Evolutionary conservation across 192 early-diverging fungal genomes (phyloP).

Genomic region (Ramicandelaber brevisporus): DNA sequence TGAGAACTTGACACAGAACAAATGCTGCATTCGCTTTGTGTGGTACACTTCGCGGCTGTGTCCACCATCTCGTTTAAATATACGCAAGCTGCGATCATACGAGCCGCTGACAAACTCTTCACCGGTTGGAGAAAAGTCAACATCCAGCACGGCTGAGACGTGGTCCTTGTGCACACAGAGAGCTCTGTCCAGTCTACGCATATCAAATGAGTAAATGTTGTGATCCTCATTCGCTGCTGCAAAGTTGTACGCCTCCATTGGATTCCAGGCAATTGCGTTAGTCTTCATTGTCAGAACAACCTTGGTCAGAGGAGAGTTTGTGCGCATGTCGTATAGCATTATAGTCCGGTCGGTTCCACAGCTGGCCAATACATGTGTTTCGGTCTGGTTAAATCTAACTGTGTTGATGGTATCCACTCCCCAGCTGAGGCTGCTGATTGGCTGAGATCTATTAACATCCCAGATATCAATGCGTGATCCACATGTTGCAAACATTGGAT

Average conservation of each 20-base stretch:
- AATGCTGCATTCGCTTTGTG: constrained; percentile 93
- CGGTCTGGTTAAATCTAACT: constrained; percentile 92
- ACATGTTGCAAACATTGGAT: constrained; percentile 71
- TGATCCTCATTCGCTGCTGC: constrained; percentile 91
- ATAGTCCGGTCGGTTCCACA: constrained; percentile 86
- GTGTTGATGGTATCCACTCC: constrained; percentile 85
- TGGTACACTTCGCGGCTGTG: constrained; percentile 86
- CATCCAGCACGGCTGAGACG: constrained; percentile 87
- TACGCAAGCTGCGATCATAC: constrained; percentile 82
- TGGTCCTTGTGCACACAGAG: constrained; percentile 82
- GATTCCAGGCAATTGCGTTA: constrained; percentile 97
- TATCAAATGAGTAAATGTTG: constrained; percentile 92
- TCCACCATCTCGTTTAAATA: constrained; percentile 56
- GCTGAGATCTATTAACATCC: constrained; percentile 69
- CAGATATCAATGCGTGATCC: constrained; percentile 72
- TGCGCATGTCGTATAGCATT: constrained; percentile 82
- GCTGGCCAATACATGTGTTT: constrained; percentile 76
- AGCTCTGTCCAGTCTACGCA: constrained; percentile 77
- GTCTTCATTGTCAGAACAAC: constrained; percentile 58
- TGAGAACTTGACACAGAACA: constrained; percentile 76
- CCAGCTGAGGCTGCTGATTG: constrained; percentile 65
- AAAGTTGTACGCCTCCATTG: constrained; percentile 96
- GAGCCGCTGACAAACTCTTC: constrained; percentile 83
- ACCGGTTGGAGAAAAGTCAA: constrained; percentile 96
- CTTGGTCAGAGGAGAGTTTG: constrained; percentile 65